Base-by-base conservation (phyloP, 2,329 filamentous ascomycete species). In the Alternaria triticimaculans region DNA sequence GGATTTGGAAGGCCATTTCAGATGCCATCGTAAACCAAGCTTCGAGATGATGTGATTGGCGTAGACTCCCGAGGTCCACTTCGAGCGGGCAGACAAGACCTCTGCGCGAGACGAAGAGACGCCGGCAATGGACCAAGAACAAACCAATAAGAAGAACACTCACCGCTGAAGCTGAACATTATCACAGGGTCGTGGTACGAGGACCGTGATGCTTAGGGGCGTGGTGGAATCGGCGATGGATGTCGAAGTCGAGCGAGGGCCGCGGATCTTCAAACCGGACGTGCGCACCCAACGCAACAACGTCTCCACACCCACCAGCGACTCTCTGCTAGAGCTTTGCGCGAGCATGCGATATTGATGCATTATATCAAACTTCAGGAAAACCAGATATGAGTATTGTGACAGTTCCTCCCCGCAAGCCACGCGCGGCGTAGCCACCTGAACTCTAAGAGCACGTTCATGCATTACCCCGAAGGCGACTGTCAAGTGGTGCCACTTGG, bases 161-260 rank as follows among this genome's bases (percentile, higher is more conserved):
- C 72, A 80, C 78, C 75, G 68, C 75, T 78, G 64, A 80, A 78
- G 63, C 71, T 77, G 72, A 80, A 80, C 78, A 80, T 79, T 61
- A 23, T 63, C 46, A 68, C 50, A 54, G 55, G 55, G 33, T 49
- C 26, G 63, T 44, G 43, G 45, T 55, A 55, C 6, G 25, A 41
- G n/a, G 41, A 8, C 21, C 48, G 53, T 20, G 44, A 43, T 54
- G 37, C 30, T 46, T 33, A 41, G 60, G 44, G 55, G 30, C 30
- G 55, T 55, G 48, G 20, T 46, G 57, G 33, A 58, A 58, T 57
- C 30, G 66, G 41, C 28, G 55, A 56, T 51, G 45, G 21, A 41
- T 28, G 45, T 45, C 48, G 54, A 60, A 23, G 65, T 55, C 20
- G 63, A 50, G 51, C 44, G 45, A 54, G 18, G 45, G 20, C 57